Conservation (phyloP, 306 rosid genomes). For the Quercus berberidifolia region DNA sequence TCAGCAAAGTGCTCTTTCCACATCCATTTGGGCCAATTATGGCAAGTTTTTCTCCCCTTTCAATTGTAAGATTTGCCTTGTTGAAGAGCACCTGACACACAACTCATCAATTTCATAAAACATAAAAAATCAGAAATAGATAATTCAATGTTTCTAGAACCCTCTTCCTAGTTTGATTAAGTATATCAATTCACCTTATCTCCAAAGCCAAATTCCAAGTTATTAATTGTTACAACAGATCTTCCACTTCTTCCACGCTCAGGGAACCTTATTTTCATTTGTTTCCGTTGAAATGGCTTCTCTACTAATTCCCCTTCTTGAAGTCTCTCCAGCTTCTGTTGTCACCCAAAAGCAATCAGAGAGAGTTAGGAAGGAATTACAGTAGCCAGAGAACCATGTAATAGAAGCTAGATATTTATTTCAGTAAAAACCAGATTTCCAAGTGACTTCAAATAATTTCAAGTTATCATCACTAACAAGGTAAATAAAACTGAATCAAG, state of each 20-base stretch:
- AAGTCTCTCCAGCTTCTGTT: slow-evolving; percentile 94
- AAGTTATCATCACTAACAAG: neutral
- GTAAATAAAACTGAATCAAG: slow-evolving; percentile 7
- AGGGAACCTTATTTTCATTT: slow-evolving; percentile 95
- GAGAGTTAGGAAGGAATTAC: slow-evolving; percentile 17
- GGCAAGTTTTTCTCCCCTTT: slow-evolving; percentile 95
- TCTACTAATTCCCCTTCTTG: slow-evolving; percentile 80
- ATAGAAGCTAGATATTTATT: slow-evolving; percentile 10
- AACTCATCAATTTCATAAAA: slow-evolving; percentile 22
- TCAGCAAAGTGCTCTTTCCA: slow-evolving; percentile 96
- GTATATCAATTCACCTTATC: slow-evolving; percentile 56
- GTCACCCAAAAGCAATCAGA: slow-evolving; percentile 24
- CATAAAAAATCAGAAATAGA: neutral
- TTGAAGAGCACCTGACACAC: slow-evolving; percentile 64
- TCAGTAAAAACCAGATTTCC: slow-evolving; percentile 14
- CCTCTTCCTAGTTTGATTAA: slow-evolving; percentile 4
- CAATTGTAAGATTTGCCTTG: slow-evolving; percentile 80
- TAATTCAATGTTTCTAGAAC: neutral
- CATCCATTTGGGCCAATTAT: slow-evolving; percentile 98
- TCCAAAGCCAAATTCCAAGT: slow-evolving; percentile 78
- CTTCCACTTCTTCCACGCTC: slow-evolving; percentile 95
- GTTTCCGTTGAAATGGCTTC: slow-evolving; percentile 93
- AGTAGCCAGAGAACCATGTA: slow-evolving; percentile 2
- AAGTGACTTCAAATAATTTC: neutral
- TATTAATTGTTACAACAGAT: slow-evolving; percentile 59